Evolutionary conservation across 805 yeast genomes (phyloP), one percentile per base, ranked within the genome.

Genomic region (Sugiyamaella qingdaonensis): DNA sequence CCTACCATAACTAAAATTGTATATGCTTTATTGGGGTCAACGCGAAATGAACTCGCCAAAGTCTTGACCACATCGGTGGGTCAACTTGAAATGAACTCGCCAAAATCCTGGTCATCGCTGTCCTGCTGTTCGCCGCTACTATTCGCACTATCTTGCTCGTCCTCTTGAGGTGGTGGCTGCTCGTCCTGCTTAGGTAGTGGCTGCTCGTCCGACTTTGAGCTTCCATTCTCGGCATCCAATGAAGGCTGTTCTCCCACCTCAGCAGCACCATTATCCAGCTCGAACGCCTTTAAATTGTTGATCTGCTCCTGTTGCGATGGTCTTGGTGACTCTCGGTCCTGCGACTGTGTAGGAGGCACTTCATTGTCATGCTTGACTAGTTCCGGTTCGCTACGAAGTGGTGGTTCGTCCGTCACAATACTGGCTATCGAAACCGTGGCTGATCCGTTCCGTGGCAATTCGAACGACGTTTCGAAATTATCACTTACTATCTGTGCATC

Each of bases 401-500:
- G 32, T 21, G n/a, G 32, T 21, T 43, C 46, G 16, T 43, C 34
- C 5, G 33, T 43, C 9, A 7, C 18, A 7, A 19, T 45, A n/a
- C 33, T 37, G 19, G 49, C 10, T 29, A 36, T 37, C 8, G 54
- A 24, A 10, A 36, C 41, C 11, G 24, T n/a, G 8, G 27, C 34
- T 32, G 32, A 29, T 10, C 39, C 11, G 13, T 27, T 19, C 11
- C 31, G 31, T 2, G 46, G 53, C 29, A 52, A 36, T 10, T 31
- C 48, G 31, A 58, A 19, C 16, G 56, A 21, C n/a, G 55, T 49
- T 29, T 61, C 61, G 49, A 59, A 58, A 37, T 57, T 56, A 36
- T 61, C 64, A 36, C 57, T 51, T 24, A 61, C 59, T 39, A 61
- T 47, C 39, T 61, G 64, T 2, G 64, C 64, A 42, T 61, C 64